Evolutionary conservation across 352 stramenopile genomes (phyloP).

Genomic region (Phytophthora parvispora): DNA sequence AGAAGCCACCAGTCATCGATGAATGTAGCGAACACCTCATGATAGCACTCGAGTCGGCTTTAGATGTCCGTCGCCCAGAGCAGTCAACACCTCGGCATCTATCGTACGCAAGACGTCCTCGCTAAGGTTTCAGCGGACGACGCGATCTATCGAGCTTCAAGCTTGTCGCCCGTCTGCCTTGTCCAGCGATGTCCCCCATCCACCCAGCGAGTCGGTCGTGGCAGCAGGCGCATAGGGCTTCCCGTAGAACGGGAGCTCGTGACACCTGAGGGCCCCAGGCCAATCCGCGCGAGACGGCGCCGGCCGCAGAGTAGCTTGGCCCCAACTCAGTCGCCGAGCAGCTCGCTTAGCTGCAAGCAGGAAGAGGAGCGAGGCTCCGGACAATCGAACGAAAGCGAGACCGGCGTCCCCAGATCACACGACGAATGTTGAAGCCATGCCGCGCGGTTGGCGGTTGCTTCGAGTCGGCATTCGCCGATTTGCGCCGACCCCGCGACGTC

Average conservation of each 20-base stretch:
- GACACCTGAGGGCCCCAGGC: not conserved
- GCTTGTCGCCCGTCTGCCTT: not conserved
- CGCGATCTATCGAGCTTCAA: not conserved
- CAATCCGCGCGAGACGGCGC: not conserved
- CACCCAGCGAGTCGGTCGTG: not conserved
- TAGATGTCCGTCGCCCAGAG: not conserved
- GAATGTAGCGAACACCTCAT: too few species aligned
- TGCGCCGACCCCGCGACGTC: not conserved
- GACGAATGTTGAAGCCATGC: not conserved
- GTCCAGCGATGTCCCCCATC: not conserved
- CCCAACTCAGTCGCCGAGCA: slow-evolving; percentile 1
- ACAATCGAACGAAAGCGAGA: not conserved
- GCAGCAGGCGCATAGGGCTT: slow-evolving; percentile 3
- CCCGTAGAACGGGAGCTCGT: not conserved
- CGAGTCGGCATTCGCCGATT: slow-evolving; percentile 22
- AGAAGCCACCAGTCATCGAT: too few species aligned
- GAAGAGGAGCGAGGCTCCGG: not conserved
- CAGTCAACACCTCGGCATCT: too few species aligned
- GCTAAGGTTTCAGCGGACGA: slow-evolving; percentile 1
- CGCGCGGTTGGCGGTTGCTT: not conserved
- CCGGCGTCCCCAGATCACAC: slow-evolving; percentile 17
- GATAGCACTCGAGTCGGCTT: too few species aligned
- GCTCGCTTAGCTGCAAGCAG: not conserved
- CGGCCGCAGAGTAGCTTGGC: not conserved
- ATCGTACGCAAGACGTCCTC: not conserved